Evolutionary conservation across 2,329 filamentous ascomycete genomes (phyloP).

Genomic region (Penicillium freii): DNA sequence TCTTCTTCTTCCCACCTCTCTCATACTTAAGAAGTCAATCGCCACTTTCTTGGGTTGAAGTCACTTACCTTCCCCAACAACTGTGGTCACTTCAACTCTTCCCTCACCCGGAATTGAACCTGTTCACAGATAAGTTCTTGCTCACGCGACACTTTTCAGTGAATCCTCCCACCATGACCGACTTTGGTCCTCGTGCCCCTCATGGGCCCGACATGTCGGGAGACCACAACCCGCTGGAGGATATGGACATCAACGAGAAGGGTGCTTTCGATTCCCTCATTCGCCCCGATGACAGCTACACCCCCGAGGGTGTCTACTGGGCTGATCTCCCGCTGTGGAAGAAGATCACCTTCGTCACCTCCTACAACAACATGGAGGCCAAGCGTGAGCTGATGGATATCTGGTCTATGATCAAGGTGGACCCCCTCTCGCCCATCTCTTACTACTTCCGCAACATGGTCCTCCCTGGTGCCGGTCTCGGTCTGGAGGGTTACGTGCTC

Average conservation of each 20-base stretch:
- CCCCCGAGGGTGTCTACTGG: constrained; percentile 82
- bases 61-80: background rate
- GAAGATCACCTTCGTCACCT: constrained; percentile 71
- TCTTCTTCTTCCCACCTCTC: background rate
- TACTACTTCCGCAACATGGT: constrained; percentile 91
- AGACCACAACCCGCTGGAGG: constrained; percentile 43
- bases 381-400: constrained; percentile 65
- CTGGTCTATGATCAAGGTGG: constrained; percentile 77
- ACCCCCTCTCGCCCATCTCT: constrained; percentile 77
- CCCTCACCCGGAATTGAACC: constrained; percentile 1
- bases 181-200: constrained; percentile 44
- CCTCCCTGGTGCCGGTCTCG: constrained; percentile 85
- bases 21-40: background rate
- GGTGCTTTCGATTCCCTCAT: constrained; percentile 74
- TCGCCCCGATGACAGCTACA: constrained; percentile 85
- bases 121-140: constrained; percentile 1
- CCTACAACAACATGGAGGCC: constrained; percentile 69
- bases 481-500: constrained; percentile 91
- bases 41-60: background rate
- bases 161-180: constrained; percentile 31
- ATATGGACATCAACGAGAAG: constrained; percentile 59
- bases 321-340: constrained; percentile 73
- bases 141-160: constrained; percentile 12
- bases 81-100: constrained; percentile 1
- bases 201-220: constrained; percentile 50